Conservation (phyloP, 129 eudicot species). For the Helianthus tuberosus region DNA sequence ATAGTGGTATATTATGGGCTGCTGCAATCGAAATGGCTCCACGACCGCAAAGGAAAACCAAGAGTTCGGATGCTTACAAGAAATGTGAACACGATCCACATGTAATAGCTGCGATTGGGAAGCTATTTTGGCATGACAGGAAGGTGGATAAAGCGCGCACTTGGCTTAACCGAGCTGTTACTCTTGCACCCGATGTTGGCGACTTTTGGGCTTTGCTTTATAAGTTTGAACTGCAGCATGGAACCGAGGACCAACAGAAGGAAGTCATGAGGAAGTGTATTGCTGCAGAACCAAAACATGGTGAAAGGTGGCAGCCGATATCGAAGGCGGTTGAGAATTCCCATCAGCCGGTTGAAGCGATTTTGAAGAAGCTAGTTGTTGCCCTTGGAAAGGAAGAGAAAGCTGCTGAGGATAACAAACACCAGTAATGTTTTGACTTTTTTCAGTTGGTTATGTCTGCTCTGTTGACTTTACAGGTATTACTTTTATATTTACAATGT, state of each 20-base stretch:
- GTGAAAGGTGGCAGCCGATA: constrained; percentile 86
- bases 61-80: constrained; percentile 69
- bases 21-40: constrained; percentile 89
- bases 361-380: constrained; percentile 76
- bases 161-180: constrained; percentile 85
- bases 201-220: constrained; percentile 89
- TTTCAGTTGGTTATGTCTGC: background rate
- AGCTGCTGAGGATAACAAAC: constrained; percentile 60
- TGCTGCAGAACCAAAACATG: constrained; percentile 90
- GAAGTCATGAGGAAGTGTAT: constrained; percentile 75
- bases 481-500: background rate
- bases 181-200: constrained; percentile 82
- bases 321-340: constrained; percentile 95
- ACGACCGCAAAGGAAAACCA: constrained; percentile 72
- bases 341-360: constrained; percentile 77
- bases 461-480: background rate
- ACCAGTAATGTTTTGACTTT: constrained; percentile 23
- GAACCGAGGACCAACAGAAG: constrained; percentile 73
- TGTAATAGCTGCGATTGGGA: constrained; percentile 86
- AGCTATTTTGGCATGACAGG: constrained; percentile 90
- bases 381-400: constrained; percentile 80
- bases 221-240: constrained; percentile 81
- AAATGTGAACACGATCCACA: constrained; percentile 82
- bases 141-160: constrained; percentile 86
- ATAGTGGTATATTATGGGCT: constrained; percentile 91